Percentiles rank a stretch among this genome's conserved stretches.
These are phyloP conservation scores for Diaporthe longicolla DNA, from an alignment of 2,329 filamentous ascomycete genomes.

Conservation along the genomic window DNA sequence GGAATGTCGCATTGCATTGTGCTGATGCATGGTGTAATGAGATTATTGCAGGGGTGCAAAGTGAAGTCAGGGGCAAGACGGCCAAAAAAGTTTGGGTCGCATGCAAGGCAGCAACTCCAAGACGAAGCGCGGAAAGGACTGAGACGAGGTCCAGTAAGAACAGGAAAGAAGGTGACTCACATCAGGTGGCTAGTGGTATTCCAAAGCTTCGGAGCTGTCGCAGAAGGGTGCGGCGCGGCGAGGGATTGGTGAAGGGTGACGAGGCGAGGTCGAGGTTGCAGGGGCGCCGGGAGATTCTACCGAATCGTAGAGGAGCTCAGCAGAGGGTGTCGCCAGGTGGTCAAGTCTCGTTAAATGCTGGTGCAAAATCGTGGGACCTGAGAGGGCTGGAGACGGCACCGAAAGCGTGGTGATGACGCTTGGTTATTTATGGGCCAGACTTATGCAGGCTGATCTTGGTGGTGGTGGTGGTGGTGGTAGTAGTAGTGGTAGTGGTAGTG, in stretches of 20 bases:
- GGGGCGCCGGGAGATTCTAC: conserved; percentile 45
- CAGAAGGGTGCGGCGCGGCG: conserved; percentile 43
- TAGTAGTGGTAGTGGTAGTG: neutral
- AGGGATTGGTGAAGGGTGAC: conserved; percentile 46
- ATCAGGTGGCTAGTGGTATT: conserved; percentile 40
- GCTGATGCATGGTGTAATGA: conserved; percentile 33
- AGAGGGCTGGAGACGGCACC: conserved; percentile 47
- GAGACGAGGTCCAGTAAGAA: neutral
- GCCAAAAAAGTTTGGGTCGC: conserved; percentile 3
- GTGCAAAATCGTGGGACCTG: conserved; percentile 41
- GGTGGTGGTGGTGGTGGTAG: conserved; percentile 1
- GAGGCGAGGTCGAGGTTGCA: conserved; percentile 47
- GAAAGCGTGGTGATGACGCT: conserved; percentile 45
- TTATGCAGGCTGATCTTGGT: conserved; percentile 40
- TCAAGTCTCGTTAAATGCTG: conserved; percentile 41
- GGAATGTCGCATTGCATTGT: conserved; percentile 15
- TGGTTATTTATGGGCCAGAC: conserved; percentile 44
- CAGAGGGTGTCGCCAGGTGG: conserved; percentile 44
- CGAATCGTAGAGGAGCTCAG: conserved; percentile 46
- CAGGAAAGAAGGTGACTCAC: conserved; percentile 48
- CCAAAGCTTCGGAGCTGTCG: conserved; percentile 27
- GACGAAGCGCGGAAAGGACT: neutral
- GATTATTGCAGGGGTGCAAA: conserved; percentile 40
- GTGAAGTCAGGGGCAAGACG: conserved; percentile 36
- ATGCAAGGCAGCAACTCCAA: conserved; percentile 40